A percentile compares a stretch with the other conserved stretches of the same genome.
Evolutionary conservation across 208 protist species (phyloP).

Genomic region (Porcisia hertigi): DNA sequence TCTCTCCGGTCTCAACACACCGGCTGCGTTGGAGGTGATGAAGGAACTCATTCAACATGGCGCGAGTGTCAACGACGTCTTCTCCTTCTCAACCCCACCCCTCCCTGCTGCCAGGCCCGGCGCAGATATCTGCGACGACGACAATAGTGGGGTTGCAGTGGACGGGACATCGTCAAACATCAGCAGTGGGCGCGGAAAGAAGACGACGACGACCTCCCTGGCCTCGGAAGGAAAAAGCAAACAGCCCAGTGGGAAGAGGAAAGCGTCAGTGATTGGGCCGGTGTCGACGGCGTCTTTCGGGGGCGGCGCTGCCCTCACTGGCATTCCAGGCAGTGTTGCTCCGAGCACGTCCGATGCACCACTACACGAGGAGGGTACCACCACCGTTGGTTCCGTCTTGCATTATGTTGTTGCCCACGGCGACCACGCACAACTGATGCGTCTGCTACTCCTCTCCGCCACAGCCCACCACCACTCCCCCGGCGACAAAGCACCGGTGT

Average conservation of each 20-base stretch:
- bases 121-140: neutral
- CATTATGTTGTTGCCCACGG: constrained; percentile 72
- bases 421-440: constrained; percentile 59
- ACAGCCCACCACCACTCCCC: neutral
- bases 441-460: constrained; percentile 52
- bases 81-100: constrained; percentile 30
- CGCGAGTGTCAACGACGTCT: constrained; percentile 51
- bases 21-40: constrained; percentile 43
- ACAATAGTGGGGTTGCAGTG: neutral
- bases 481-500: neutral
- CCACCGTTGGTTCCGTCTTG: constrained; percentile 51
- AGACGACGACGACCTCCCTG: neutral
- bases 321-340: neutral
- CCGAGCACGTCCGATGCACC: constrained; percentile 1
- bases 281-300: neutral
- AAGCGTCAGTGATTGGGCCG: neutral
- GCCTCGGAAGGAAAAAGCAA: neutral
- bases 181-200: constrained; percentile 8
- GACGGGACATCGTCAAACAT: neutral
- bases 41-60: constrained; percentile 52
- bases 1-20: constrained; percentile 42
- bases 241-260: neutral
- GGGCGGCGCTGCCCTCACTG: neutral
- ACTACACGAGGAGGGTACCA: constrained; percentile 3
- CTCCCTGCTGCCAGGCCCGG: neutral